Base-by-base conservation (phyloP, 2,329 filamentous ascomycete genomes). In the Neopestalotiopsis rosae region DNA sequence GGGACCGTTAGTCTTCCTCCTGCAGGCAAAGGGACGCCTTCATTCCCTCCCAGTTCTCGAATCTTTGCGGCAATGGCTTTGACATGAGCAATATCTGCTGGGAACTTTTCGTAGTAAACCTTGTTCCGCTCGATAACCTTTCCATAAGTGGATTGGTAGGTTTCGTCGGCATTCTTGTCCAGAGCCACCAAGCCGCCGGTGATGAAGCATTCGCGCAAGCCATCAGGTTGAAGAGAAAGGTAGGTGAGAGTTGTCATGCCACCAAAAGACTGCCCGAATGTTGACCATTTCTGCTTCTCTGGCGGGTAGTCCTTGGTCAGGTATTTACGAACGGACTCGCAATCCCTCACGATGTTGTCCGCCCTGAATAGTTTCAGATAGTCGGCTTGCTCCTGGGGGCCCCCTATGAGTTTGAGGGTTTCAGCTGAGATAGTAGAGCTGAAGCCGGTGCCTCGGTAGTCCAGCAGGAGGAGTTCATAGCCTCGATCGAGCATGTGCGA, bases 231-330 rank as follows among this genome's bases (percentile, higher is more conserved):
- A 78, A 93, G 90, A 2, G 92, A 96, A 17, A 98, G 87, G 79
- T 98, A 98, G 7, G 92, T 95, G 42, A 94, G 85, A 62, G 86
- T 87, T 76, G 94, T 93, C 80, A 97, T 98, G 1, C 95, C 95
- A 52, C 95, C 95, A 79, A 97, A 98, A 17, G 92, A 95, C 81
- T 98, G 95, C 9, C 95, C 95, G 71, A 97, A 91, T 38, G 96
- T 87, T 69, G 90, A 92, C 95, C 95, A 98, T 77, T 91, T 90
- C 78, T 90, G 88, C 77, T 92, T 90, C 62, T 91, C 88, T 28
- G 87, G 83, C 0, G 92, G 90, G 74, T 90, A 92, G 65, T 90
- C 89, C 5, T 85, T 83, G 0, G 92, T 96, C 67, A 98, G 84
- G 52, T 87, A 91, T 74, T 90, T 88, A 5, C 95, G 89, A 40